Base-by-base conservation (phyloP, 2,329 filamentous ascomycete species). In the Zasmidium angulare region DNA sequence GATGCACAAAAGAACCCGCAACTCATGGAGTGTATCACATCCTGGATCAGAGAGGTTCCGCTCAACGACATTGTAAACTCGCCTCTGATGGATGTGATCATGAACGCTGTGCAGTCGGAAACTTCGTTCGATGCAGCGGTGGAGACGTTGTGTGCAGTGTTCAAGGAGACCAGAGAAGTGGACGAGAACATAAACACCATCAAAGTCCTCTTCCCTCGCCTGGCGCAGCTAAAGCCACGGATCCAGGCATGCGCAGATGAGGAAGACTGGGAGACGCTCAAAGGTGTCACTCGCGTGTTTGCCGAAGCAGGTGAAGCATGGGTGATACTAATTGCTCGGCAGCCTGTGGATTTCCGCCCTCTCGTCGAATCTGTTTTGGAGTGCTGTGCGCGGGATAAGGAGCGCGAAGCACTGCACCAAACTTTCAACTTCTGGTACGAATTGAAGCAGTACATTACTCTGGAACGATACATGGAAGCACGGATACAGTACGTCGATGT, bases 351-450 rank as follows among this genome's bases (percentile, higher is more conserved):
- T 53, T 98, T 98, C 79, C 85, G 90, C 43, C 86, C 86, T 11
- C 81, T 99, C 3, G 93, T 99, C 11, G 92, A 97, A 69, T 87
- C 89, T 6, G 87, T 99, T 17, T 82, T 98, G n/a, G 93, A 98
- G 77, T 96, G 92, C 71, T 93, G 91, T 61, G 86, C 89, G 11
- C 85, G 89, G 66, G 95, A 99, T 74, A 87, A 87, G 72, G 93
- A 97, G 55, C 86, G 89, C 62, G 95, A 99, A 66, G 91, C 93
- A 3, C 92, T 99, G 63, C 90, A 91, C 55, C 87, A 95, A 69
- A 99, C 96, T 0, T 99, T 99, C 77, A 87, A 86, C 66, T 98
- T 99, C 78, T 99, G 95, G 95, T 98, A 96, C 73, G 95, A 99
- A 72, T 83, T 99, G 50, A 99, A 99, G 80, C 92, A 97, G 74